Evolutionary conservation across 208 protist species (phyloP).

Genomic region (Borovskyia barvae): DNA sequence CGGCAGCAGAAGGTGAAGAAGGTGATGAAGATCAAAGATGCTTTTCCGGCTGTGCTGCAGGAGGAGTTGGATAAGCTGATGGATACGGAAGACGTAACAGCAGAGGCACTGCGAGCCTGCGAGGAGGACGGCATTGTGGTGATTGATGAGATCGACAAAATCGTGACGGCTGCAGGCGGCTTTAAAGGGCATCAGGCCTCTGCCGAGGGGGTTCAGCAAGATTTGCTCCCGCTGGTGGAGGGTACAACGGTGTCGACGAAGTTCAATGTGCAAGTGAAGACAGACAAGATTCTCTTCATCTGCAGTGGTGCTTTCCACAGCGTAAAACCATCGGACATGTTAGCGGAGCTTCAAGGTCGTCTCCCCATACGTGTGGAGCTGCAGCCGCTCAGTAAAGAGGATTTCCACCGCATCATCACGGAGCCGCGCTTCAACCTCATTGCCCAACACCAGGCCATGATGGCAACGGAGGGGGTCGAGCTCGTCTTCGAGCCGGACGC

Average conservation of each 20-base stretch:
- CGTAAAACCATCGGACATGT: constrained; percentile 93
- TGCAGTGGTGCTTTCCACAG: constrained; percentile 97
- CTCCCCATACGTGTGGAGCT: constrained; percentile 98
- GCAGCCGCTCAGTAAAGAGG: constrained; percentile 93
- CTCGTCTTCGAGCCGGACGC: constrained; percentile 95
- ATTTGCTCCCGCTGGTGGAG: constrained; percentile 97
- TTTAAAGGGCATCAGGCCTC: constrained; percentile 93
- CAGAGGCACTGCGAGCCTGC: constrained; percentile 92
- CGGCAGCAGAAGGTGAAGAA: constrained; percentile 87
- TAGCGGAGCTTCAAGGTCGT: constrained; percentile 95
- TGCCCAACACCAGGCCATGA: constrained; percentile 93
- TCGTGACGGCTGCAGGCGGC: constrained; percentile 87
- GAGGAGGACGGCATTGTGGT: constrained; percentile 98
- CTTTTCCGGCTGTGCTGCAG: constrained; percentile 87
- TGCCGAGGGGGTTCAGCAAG: constrained; percentile 97
- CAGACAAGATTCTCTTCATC: constrained; percentile 98
- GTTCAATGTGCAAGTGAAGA: constrained; percentile 96
- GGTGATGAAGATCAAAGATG: constrained; percentile 94
- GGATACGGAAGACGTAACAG: constrained; percentile 91
- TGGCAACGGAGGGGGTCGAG: constrained; percentile 95
- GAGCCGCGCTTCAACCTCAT: constrained; percentile 98
- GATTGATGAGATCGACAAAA: constrained; percentile 99
- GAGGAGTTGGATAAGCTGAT: constrained; percentile 95
- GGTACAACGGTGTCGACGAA: constrained; percentile 96
- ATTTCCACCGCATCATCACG: constrained; percentile 97